phyloP scores from a whole-genome alignment of 2,329 filamentous ascomycete genomes.

The Eutypella sp. region DNA sequence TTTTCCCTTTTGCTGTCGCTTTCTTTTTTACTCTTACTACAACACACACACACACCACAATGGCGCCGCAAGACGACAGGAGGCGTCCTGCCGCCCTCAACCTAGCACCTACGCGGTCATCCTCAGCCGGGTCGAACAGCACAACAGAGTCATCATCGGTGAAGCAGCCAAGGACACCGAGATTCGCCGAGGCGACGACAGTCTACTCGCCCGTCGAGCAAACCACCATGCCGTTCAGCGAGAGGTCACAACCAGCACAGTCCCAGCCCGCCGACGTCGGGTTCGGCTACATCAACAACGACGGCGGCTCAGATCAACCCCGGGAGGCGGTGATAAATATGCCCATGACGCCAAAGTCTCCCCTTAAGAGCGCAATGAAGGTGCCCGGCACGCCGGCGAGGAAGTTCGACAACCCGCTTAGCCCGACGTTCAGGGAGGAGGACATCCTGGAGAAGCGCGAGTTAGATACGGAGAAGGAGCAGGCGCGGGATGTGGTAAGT shows the following conservation, averaged over 20 bases:
- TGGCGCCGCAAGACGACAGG: slow-evolving; percentile 43
- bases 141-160: slow-evolving; percentile 48
- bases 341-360: slow-evolving; percentile 67
- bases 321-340: slow-evolving; percentile 54
- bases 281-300: slow-evolving; percentile 79
- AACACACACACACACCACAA: slow-evolving; percentile 23
- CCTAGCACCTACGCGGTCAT: slow-evolving; percentile 44
- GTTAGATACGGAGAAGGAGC: slow-evolving; percentile 74
- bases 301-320: slow-evolving; percentile 34
- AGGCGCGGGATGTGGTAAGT: slow-evolving; percentile 82
- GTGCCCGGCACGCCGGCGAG: slow-evolving; percentile 76
- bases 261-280: slow-evolving; percentile 80
- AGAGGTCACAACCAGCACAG: slow-evolving; percentile 53
- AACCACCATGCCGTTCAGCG: slow-evolving; percentile 50
- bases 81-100: slow-evolving; percentile 54
- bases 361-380: slow-evolving; percentile 86
- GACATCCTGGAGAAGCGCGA: slow-evolving; percentile 82
- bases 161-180: slow-evolving; percentile 67
- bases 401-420: slow-evolving; percentile 70
- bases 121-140: slow-evolving; percentile 46
- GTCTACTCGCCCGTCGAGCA: slow-evolving; percentile 71
- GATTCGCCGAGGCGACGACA: slow-evolving; percentile 76
- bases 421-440: slow-evolving; percentile 88
- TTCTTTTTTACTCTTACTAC: slow-evolving; percentile 20
- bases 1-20: slow-evolving; percentile 28